Conservation (phyloP, 305 asterid species). For the Rubia tinctorum region DNA sequence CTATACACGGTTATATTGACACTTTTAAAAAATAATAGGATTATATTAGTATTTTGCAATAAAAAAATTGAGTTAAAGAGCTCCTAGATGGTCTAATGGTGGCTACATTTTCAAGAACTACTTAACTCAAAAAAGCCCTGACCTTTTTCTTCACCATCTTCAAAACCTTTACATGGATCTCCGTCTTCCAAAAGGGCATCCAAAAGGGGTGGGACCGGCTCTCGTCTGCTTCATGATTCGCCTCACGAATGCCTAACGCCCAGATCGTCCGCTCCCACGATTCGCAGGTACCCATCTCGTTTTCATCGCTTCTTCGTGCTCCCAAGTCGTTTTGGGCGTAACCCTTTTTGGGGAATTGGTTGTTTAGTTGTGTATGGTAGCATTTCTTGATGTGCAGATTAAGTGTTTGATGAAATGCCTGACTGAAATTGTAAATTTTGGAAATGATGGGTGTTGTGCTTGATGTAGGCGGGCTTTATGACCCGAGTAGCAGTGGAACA, state of each 20-base stretch:
- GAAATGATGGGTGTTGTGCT: slow-evolving; percentile 85
- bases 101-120: no score
- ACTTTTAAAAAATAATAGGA: no score
- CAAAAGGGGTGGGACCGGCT: slow-evolving; percentile 79
- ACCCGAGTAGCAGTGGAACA: no score
- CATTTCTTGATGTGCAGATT: slow-evolving; percentile 16
- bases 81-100: no score
- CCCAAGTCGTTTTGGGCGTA: background rate
- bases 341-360: background rate
- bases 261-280: slow-evolving; percentile 79
- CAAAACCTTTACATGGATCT: slow-evolving; percentile 20
- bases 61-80: no score
- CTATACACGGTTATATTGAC: no score
- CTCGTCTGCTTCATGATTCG: slow-evolving; percentile 99
- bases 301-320: background rate
- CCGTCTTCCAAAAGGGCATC: background rate
- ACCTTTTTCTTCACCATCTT: slow-evolving; percentile 11
- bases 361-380: background rate
- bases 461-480: slow-evolving; percentile 86
- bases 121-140: no score
- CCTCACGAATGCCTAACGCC: slow-evolving; percentile 79
- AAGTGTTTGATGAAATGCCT: slow-evolving; percentile 13
- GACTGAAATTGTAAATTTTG: slow-evolving; percentile 36
- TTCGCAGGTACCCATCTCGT: slow-evolving; percentile 42
- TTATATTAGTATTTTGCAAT: no score